These are phyloP conservation scores for Blepharisma undulans DNA, from an alignment of 169 alveolate species.

Conservation along the genomic window DNA sequence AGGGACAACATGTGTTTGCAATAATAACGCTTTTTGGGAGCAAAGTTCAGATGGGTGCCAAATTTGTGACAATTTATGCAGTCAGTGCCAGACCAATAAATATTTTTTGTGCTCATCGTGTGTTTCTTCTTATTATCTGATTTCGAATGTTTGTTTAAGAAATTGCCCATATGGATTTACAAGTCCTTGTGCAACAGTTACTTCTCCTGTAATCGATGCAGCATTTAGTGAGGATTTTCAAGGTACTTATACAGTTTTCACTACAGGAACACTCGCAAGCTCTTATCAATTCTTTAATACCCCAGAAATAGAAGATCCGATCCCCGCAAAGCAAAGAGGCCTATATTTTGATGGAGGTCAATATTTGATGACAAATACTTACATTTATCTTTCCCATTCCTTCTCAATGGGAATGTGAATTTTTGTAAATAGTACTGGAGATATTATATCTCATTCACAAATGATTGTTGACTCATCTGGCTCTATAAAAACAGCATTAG, in stretches of 20 bases:
- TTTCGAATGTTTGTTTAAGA: background rate
- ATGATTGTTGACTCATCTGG: background rate
- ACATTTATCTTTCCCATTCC: background rate
- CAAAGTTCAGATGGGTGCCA: background rate
- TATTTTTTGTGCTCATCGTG: too few relatives aligned
- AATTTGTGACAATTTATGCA: background rate
- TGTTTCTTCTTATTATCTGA: too few relatives aligned
- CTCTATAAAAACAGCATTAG: background rate
- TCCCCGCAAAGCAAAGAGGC: slow-evolving; percentile 18
- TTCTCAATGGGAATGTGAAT: background rate
- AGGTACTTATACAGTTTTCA: background rate
- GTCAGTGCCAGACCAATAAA: too few relatives aligned
- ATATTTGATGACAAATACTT: background rate
- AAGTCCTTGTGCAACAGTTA: background rate
- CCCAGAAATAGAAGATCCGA: background rate
- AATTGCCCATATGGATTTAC: background rate
- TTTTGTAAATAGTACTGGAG: background rate
- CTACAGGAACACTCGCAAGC: background rate
- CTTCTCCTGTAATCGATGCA: background rate
- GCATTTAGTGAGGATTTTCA: background rate
- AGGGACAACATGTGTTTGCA: background rate
- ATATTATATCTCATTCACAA: background rate
- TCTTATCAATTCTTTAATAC: background rate
- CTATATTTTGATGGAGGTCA: background rate
- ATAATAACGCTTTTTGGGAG: background rate